Percentiles rank a stretch among this genome's conserved stretches.
Conservation (phyloP, 75 land plant species). For the Pinus taeda region DNA sequence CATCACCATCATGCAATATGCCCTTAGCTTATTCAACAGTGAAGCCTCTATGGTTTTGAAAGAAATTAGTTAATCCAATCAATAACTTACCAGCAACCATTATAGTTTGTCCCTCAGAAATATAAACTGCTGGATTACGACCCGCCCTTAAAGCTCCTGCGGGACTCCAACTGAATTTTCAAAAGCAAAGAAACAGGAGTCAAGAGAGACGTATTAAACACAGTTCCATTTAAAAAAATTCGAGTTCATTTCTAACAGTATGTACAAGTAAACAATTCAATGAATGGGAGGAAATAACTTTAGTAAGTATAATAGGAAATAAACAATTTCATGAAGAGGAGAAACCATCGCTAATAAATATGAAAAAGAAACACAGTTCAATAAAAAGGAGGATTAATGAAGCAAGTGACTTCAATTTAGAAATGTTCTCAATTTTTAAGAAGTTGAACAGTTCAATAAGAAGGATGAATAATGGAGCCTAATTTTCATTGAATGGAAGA, state of each 20-base stretch:
- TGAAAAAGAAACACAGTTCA: too few species aligned
- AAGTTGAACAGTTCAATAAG: too few species aligned
- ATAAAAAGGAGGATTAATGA: too few species aligned
- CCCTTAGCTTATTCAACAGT: not conserved
- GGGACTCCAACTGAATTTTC: slow-evolving; percentile 84
- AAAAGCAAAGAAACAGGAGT: not conserved
- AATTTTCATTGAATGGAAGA: not conserved
- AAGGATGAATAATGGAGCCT: not conserved
- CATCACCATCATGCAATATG: not conserved
- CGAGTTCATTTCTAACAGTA: not conserved
- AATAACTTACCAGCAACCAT: slow-evolving; percentile 66
- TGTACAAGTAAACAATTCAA: not conserved
- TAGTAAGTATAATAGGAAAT: not conserved
- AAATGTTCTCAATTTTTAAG: too few species aligned
- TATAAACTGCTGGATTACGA: slow-evolving; percentile 77
- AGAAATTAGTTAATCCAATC: not conserved
- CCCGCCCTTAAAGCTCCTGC: slow-evolving; percentile 93
- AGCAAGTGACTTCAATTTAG: too few species aligned
- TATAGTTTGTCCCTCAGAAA: slow-evolving; percentile 46
- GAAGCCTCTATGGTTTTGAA: not conserved
- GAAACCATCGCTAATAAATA: too few species aligned
- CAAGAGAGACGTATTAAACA: not conserved
- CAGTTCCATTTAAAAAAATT: not conserved
- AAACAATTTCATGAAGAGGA: too few species aligned
- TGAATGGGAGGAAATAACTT: not conserved